A percentile compares a stretch with the other conserved stretches of the same genome.
Evolutionary conservation across 1,139 yeast genomes (phyloP).

Genomic region (Pichia sp.): DNA sequence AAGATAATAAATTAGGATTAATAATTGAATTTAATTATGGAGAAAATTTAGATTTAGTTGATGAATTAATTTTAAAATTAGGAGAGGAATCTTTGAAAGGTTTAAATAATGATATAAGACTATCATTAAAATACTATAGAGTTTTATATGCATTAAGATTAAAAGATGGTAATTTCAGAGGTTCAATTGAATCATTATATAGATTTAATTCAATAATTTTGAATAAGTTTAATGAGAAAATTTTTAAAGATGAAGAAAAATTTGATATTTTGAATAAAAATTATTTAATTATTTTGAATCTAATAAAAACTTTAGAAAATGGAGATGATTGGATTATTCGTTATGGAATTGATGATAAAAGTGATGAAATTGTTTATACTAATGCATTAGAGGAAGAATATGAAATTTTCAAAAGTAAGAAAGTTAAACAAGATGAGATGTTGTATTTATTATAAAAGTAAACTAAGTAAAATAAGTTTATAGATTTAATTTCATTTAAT

Average conservation of each 20-base stretch:
- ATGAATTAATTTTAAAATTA: slow-evolving; percentile 26
- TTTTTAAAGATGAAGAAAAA: background rate
- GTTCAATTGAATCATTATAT: slow-evolving; percentile 53
- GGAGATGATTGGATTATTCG: slow-evolving; percentile 33
- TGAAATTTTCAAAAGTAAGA: slow-evolving; percentile 4
- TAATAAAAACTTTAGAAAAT: slow-evolving; percentile 39
- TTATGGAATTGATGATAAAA: slow-evolving; percentile 7
- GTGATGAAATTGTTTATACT: slow-evolving; percentile 15
- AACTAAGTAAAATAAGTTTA: too few species aligned
- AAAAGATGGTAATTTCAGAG: slow-evolving; percentile 41
- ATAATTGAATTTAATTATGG: slow-evolving; percentile 25
- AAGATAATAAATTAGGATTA: slow-evolving; percentile 20
- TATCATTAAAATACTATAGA: slow-evolving; percentile 42
- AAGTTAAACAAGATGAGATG: background rate
- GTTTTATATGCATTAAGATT: slow-evolving; percentile 51
- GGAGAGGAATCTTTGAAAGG: slow-evolving; percentile 20
- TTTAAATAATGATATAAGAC: slow-evolving; percentile 18
- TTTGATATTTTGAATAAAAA: slow-evolving; percentile 17
- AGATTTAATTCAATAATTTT: slow-evolving; percentile 39
- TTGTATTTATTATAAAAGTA: too few species aligned
- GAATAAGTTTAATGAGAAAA: slow-evolving; percentile 7
- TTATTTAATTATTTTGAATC: slow-evolving; percentile 43
- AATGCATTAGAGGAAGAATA: slow-evolving; percentile 22
- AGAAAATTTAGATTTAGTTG: slow-evolving; percentile 26
- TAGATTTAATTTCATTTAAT: too few species aligned